Percentiles rank a stretch among this genome's conserved stretches.
Evolutionary conservation across 2,329 filamentous ascomycete genomes (phyloP).

Genomic region (Raffaelea arxii): DNA sequence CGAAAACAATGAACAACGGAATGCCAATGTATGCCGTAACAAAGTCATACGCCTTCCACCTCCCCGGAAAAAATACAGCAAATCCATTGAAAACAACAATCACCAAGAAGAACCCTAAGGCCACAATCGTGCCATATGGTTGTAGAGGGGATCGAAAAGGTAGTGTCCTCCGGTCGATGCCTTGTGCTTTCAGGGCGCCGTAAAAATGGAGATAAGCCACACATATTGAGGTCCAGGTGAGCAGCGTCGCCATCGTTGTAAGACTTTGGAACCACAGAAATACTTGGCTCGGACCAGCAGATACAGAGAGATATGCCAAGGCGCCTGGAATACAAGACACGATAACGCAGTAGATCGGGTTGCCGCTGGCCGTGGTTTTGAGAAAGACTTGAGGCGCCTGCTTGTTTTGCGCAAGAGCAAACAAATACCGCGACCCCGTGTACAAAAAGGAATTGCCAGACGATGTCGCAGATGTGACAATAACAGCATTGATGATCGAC

Average conservation of each 20-base stretch:
- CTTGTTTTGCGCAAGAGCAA: slow-evolving; percentile 48
- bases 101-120: slow-evolving; percentile 53
- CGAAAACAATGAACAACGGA: slow-evolving; percentile 50
- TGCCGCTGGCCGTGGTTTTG: slow-evolving; percentile 42
- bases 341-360: slow-evolving; percentile 27
- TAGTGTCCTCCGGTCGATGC: slow-evolving; percentile 53
- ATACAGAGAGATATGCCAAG: slow-evolving; percentile 60
- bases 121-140: slow-evolving; percentile 58
- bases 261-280: slow-evolving; percentile 16
- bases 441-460: slow-evolving; percentile 52
- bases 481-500: slow-evolving; percentile 51
- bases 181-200: slow-evolving; percentile 55
- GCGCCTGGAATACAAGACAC: slow-evolving; percentile 49
- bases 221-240: slow-evolving; percentile 58
- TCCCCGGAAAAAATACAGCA: slow-evolving; percentile 55
- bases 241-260: slow-evolving; percentile 58
- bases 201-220: slow-evolving; percentile 62
- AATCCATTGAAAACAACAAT: slow-evolving; percentile 67
- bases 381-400: slow-evolving; percentile 50
- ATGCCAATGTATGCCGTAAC: slow-evolving; percentile 55
- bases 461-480: slow-evolving; percentile 47
- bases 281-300: slow-evolving; percentile 42
- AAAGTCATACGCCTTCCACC: slow-evolving; percentile 55
- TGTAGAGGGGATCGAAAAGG: slow-evolving; percentile 57
- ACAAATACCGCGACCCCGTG: slow-evolving; percentile 49